Conservation (phyloP, 352 stramenopile genomes). For the Phytophthora litchii region DNA sequence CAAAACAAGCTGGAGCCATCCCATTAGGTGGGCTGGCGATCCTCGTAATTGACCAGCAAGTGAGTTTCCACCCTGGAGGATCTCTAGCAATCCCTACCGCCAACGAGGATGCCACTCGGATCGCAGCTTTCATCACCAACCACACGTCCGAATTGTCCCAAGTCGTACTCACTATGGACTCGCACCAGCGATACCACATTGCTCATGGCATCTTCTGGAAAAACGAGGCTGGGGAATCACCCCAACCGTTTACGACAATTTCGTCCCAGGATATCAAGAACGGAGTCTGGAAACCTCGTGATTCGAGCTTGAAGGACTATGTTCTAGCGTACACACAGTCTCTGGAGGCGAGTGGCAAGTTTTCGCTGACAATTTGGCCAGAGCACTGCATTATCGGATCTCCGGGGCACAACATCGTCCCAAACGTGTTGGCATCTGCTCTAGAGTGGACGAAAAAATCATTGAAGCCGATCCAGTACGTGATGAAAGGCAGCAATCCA, state of each 20-base stretch:
- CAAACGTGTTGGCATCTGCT: conserved; percentile 75
- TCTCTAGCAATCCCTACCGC: conserved; percentile 92
- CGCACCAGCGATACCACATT: conserved; percentile 94
- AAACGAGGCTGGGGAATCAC: conserved; percentile 63
- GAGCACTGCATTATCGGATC: conserved; percentile 95
- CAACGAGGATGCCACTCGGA: conserved; percentile 87
- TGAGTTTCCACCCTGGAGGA: conserved; percentile 94
- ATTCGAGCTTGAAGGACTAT: conserved; percentile 75
- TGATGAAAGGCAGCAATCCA: conserved; percentile 93
- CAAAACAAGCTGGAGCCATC: conserved; percentile 33
- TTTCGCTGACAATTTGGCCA: conserved; percentile 94
- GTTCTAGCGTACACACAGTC: conserved; percentile 84
- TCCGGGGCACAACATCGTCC: conserved; percentile 84
- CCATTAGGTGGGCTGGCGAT: conserved; percentile 58
- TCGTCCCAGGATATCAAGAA: conserved; percentile 71
- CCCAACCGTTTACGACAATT: conserved; percentile 93
- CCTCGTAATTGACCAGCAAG: conserved; percentile 94
- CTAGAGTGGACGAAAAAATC: conserved; percentile 78
- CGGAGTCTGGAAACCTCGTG: conserved; percentile 53
- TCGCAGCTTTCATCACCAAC: conserved; percentile 81
- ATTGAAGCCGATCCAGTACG: conserved; percentile 72
- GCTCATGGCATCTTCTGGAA: conserved; percentile 93
- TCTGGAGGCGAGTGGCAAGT: conserved; percentile 85
- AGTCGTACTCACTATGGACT: conserved; percentile 94
- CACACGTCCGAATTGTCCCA: conserved; percentile 67